Percentiles rank a stretch among this genome's conserved stretches.
phyloP scores from a whole-genome alignment of 805 yeast species.

The Torulaspora delbrueckii region DNA sequence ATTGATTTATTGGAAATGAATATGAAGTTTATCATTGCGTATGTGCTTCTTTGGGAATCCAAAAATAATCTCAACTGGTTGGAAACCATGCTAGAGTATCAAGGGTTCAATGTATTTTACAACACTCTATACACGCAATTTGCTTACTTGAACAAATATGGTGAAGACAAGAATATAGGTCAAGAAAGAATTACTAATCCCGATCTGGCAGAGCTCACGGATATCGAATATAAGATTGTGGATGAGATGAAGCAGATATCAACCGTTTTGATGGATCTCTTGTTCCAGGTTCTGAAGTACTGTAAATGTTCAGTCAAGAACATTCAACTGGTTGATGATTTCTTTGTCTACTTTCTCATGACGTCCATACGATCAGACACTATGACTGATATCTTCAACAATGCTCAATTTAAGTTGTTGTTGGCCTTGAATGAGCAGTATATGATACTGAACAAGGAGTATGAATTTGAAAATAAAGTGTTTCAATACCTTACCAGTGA shows the following conservation, averaged over 20 bases:
- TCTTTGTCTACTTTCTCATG: constrained; percentile 47
- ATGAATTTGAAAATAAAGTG: constrained; percentile 44
- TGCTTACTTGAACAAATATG: constrained; percentile 33
- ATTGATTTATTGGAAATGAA: constrained; percentile 35
- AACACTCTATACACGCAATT: constrained; percentile 38
- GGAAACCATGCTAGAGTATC: constrained; percentile 45
- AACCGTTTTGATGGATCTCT: constrained; percentile 45
- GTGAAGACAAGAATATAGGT: constrained; percentile 18
- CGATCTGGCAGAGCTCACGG: constrained; percentile 13
- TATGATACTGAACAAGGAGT: constrained; percentile 51
- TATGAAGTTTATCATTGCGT: constrained; percentile 41
- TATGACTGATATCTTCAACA: constrained; percentile 54
- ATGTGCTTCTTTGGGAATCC: constrained; percentile 43
- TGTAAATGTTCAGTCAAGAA: constrained; percentile 43
- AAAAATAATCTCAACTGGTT: constrained; percentile 41
- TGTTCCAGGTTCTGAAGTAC: constrained; percentile 52
- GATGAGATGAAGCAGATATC: constrained; percentile 38
- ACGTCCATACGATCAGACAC: constrained; percentile 40
- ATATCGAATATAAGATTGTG: constrained; percentile 33
- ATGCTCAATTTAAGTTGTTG: constrained; percentile 63
- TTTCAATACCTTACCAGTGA: constrained; percentile 48
- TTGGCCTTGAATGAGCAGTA: constrained; percentile 83
- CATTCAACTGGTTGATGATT: constrained; percentile 39
- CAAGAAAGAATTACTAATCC: constrained; percentile 7
- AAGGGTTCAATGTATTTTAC: constrained; percentile 47